Evolutionary conservation across 495 filamentous ascomycete species (phyloP), one percentile per base, ranked within the genome.

Genomic region (Lasiosphaeris hirsuta): DNA sequence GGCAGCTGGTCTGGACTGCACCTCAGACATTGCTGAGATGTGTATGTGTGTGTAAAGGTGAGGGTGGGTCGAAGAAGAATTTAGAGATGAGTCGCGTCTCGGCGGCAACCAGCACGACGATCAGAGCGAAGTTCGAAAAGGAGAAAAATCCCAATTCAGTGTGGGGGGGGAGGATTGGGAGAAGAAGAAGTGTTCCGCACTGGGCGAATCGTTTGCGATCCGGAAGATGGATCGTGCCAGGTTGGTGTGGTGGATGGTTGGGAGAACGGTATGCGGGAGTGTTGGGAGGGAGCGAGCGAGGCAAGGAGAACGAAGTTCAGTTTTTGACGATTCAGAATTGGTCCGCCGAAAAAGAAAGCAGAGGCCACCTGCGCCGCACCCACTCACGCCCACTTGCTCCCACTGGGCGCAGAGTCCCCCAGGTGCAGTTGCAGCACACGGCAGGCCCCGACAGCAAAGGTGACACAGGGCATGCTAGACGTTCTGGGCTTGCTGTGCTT

Each of bases 21-120:
- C 86, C 83, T 97, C 94, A 80, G 94, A 95, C 93, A 98, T 96
- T 69, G 72, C 78, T 66, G 65, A 74, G 70, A 69, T 63, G 66
- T 59, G 65, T 64, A 56, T 68, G 59, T 62, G 55, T 64, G 67
- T 56, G 51, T 69, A 53, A 58, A 44, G 56, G 23, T 30, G 5
- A 30, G 23, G 23, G 23, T 30, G 53, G 53, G 34, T 63, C n/a
- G 48, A 30, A 51, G 51, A 41, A 52, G 57, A 60, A 58, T 58
- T 65, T 68, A 72, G 70, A 62, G 63, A 69, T 71, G 66, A 71
- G 67, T 66, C 75, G 76, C 75, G 77, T 71, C 69, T 72, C 70
- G 65, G 66, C 59, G 65, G 63, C 63, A 66, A 58, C 54, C 59
- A 58, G 55, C 46, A 50, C 56, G 47, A 64, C 41, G 45, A 44